These are phyloP conservation scores for Carallia brachiata DNA, from an alignment of 345 rosid genomes.

Conservation along the genomic window DNA sequence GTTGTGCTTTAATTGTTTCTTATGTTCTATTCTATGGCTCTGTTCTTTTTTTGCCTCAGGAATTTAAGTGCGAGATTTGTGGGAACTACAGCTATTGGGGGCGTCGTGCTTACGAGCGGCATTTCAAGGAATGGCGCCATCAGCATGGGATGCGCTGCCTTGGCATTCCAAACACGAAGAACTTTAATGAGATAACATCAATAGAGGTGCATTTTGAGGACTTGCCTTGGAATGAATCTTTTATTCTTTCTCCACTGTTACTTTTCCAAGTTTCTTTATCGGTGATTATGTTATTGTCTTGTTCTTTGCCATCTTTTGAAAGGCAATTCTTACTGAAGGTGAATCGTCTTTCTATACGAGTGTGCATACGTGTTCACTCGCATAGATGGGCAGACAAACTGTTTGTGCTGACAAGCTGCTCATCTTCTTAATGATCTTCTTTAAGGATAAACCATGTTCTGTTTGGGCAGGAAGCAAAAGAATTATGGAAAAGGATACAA, in stretches of 20 bases:
- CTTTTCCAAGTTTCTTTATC: background rate
- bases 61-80: constrained; percentile 94
- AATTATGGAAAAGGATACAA: constrained; percentile 89
- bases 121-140: constrained; percentile 97
- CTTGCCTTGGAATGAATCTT: background rate
- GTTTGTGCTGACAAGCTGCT: background rate
- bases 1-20: background rate
- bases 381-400: background rate
- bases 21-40: background rate
- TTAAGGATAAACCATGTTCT: background rate
- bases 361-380: background rate
- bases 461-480: constrained; percentile 75
- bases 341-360: background rate
- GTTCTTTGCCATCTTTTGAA: background rate
- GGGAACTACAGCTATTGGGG: constrained; percentile 98
- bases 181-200: constrained; percentile 93
- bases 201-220: constrained; percentile 49
- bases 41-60: constrained; percentile 38
- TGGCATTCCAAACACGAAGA: constrained; percentile 98
- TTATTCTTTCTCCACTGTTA: background rate
- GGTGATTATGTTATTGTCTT: background rate
- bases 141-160: constrained; percentile 99
- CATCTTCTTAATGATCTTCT: background rate
- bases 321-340: background rate
- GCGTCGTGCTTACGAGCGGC: constrained; percentile 93